Percentiles rank a stretch among this genome's conserved stretches.
Conservation (phyloP, 78 protist genomes). For the Dictyostelium firmibasis region DNA sequence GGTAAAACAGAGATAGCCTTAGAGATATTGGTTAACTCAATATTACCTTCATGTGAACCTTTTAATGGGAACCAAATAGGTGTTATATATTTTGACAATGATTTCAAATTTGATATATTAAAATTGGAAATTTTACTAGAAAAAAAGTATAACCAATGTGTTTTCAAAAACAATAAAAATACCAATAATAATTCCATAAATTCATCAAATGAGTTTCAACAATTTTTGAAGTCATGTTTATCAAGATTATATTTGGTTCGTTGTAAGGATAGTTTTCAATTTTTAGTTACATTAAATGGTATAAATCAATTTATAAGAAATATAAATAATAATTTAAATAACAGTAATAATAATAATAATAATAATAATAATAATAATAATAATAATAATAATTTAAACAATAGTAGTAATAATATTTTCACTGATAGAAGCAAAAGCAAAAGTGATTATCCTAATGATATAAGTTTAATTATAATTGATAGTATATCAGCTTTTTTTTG, state of each 20-base stretch:
- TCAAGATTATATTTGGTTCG: not conserved
- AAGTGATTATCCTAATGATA: not conserved
- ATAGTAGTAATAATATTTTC: not conserved
- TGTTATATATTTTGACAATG: slow-evolving; percentile 70
- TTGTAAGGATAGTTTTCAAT: slow-evolving; percentile 53
- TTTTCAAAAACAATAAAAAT: not conserved
- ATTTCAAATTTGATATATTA: slow-evolving; percentile 40
- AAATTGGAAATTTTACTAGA: not conserved
- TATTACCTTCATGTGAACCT: not conserved
- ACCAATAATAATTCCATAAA: not conserved
- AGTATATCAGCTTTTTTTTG: slow-evolving; percentile 64
- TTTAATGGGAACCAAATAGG: slow-evolving; percentile 54
- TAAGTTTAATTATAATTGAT: slow-evolving; percentile 32
- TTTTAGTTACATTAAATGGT: not conserved
- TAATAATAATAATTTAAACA: not conserved
- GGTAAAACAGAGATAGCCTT: slow-evolving; percentile 15
- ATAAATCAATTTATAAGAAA: slow-evolving; percentile 11
- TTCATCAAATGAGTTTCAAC: not conserved
- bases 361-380: not conserved
- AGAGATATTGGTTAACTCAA: not conserved
- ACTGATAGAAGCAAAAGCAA: too few relatives aligned
- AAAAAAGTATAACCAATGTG: not conserved
- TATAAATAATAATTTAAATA: not conserved
- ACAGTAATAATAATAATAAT: not conserved
- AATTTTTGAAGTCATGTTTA: slow-evolving; percentile 16